Evolutionary conservation across 768 basidiomycete genomes (phyloP), one percentile per base, ranked within the genome.

Genomic region (Pulveroboletus sp.): DNA sequence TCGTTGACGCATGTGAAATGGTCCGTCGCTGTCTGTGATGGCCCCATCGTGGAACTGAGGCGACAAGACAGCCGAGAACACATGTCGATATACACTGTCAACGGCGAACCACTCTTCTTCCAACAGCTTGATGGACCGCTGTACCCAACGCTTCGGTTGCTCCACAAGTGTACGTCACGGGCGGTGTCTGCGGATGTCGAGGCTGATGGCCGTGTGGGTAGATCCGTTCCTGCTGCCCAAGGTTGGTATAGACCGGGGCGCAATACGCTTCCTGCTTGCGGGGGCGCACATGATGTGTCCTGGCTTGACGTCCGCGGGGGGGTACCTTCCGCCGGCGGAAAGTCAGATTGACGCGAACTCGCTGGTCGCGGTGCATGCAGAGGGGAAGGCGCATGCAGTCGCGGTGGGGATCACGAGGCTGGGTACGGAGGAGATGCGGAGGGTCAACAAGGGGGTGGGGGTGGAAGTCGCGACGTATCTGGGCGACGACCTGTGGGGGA

Each of bases 271-370:
- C 71, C 79, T 99, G 35, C 82, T 99, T 40, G 86, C 84, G 10
- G 96, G 92, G 14, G 92, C 92, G 24, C 85, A 87, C 71, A 93
- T 95, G 89, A 95, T 95, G 92, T 93, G 88, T 59, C 96, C 96
- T 5, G 96, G 96, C 18, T 73, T 99, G 47, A 95, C 96, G 26
- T 98, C 95, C 32, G 77, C 83, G 31, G 94, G 94, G 7, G 95
- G 95, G 8, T 80, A 80, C 60, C 80, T 98, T 0, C 95, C 95
- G 0, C 81, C 89, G 8, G 69, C 81, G 12, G 82, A 83, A 35
- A 73, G 72, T 15, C 82, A 78, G 3, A 70, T 97, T 33, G 78
- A 82, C 21, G 79, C 82, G 32, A 83, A 81, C n/a, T 73, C 80
- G 0, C 76, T 88, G 6, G 93, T 99, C n/a, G 91, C 89, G 3